Evolutionary conservation across 176 grass and related monocot species (phyloP).

Genomic region (sorghum (Sorghum bicolor)): DNA sequence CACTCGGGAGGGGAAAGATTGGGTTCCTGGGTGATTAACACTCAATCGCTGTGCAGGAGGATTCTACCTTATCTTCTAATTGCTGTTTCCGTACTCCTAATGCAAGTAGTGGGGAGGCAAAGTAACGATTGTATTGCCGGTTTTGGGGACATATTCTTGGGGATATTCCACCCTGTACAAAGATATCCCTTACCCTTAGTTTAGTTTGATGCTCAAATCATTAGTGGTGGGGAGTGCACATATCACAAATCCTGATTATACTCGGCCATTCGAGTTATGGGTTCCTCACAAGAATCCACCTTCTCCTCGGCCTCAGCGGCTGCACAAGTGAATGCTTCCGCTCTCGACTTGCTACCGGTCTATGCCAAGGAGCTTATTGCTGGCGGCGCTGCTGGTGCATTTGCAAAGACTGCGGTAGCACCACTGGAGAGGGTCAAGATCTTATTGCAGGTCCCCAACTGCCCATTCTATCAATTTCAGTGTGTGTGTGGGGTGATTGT

Average conservation of each 20-base stretch:
- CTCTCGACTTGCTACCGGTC: slow-evolving; percentile 66
- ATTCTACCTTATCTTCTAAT: slow-evolving; percentile 26
- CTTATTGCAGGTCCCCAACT: slow-evolving; percentile 57
- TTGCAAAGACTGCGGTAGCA: slow-evolving; percentile 80
- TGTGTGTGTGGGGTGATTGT: neutral
- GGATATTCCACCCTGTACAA: slow-evolving; percentile 18
- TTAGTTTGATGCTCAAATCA: slow-evolving; percentile 36
- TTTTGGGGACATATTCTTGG: slow-evolving; percentile 25
- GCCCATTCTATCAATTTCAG: neutral
- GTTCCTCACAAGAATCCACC: slow-evolving; percentile 71
- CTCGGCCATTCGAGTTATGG: slow-evolving; percentile 16
- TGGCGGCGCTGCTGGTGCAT: slow-evolving; percentile 81
- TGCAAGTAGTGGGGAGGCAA: neutral
- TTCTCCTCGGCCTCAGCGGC: slow-evolving; percentile 49
- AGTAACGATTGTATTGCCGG: neutral
- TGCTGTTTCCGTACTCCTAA: neutral
- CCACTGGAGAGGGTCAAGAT: slow-evolving; percentile 93
- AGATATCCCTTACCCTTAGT: neutral
- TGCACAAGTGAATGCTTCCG: slow-evolving; percentile 52
- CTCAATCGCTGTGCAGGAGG: neutral
- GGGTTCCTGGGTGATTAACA: neutral
- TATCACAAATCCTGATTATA: slow-evolving; percentile 9
- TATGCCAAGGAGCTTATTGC: slow-evolving; percentile 85
- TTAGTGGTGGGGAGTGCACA: slow-evolving; percentile 6
- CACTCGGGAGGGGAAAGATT: neutral